Conservation (phyloP, 805 yeast genomes). For the Wickerhamiella siamensis region DNA sequence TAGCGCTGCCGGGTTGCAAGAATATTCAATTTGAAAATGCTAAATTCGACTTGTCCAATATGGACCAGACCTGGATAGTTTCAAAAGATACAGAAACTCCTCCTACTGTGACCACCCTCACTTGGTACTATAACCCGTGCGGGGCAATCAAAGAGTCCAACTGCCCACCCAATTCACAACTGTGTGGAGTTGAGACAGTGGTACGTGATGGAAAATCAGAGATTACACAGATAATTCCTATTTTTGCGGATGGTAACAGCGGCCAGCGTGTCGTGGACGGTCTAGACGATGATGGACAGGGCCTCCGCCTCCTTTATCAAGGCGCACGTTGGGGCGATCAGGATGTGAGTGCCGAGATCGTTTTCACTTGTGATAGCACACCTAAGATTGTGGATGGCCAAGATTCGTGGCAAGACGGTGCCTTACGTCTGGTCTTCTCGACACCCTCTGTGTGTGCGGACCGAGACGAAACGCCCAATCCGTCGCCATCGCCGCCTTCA, state of each 20-base stretch:
- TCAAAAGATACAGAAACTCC: slow-evolving; percentile 46
- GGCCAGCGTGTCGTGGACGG: background rate
- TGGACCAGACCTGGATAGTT: slow-evolving; percentile 38
- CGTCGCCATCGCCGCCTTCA: background rate
- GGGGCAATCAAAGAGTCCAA: slow-evolving; percentile 31
- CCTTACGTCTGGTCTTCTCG: slow-evolving; percentile 11
- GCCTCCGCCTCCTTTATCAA: slow-evolving; percentile 25
- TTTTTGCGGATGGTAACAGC: slow-evolving; percentile 8
- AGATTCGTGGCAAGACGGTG: slow-evolving; percentile 13
- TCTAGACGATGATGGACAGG: slow-evolving; percentile 15
- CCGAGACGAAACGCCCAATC: slow-evolving; percentile 18
- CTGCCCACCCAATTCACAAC: slow-evolving; percentile 58
- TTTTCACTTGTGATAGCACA: slow-evolving; percentile 20
- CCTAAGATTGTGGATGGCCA: background rate
- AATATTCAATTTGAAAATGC: background rate
- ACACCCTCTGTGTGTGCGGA: slow-evolving; percentile 21
- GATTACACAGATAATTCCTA: slow-evolving; percentile 47
- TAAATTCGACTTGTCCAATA: slow-evolving; percentile 29
- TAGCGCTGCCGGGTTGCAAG: slow-evolving; percentile 7
- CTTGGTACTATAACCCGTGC: slow-evolving; percentile 66
- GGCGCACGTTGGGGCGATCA: slow-evolving; percentile 61
- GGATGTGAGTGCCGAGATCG: slow-evolving; percentile 24
- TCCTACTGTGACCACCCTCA: slow-evolving; percentile 48
- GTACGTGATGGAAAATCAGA: slow-evolving; percentile 36
- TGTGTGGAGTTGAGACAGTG: slow-evolving; percentile 62